phyloP scores from a whole-genome alignment of 2,329 filamentous ascomycete genomes.

The Cryphonectria carpinicola region DNA sequence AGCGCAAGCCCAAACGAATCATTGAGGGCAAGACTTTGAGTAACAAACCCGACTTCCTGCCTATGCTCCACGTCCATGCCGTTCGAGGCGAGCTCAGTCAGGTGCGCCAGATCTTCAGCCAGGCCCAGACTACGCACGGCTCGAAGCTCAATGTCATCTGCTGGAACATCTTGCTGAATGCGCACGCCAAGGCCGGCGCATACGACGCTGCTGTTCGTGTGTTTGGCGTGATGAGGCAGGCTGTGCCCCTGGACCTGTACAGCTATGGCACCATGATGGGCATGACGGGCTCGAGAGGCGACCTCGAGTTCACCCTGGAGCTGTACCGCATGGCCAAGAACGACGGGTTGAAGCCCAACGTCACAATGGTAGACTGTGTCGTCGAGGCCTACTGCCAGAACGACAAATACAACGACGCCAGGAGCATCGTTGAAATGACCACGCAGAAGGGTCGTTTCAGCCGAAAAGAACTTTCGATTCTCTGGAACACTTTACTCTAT shows the following conservation, averaged over 20 bases:
- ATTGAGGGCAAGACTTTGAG: not conserved
- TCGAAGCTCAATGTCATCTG: conserved; percentile 60
- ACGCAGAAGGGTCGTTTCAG: conserved; percentile 52
- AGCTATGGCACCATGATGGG: conserved; percentile 77
- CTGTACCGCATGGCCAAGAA: conserved; percentile 66
- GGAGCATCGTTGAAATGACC: conserved; percentile 61
- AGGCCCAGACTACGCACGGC: conserved; percentile 60
- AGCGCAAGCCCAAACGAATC: conserved; percentile 15
- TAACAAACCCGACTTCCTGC: conserved; percentile 33
- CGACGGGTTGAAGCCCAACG: conserved; percentile 52
- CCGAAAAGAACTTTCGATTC: conserved; percentile 55
- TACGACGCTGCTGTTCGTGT: conserved; percentile 65
- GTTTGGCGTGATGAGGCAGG: conserved; percentile 63
- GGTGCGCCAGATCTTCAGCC: conserved; percentile 64
- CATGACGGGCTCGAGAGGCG: conserved; percentile 71
- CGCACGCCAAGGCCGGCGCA: conserved; percentile 68
- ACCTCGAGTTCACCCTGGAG: conserved; percentile 69
- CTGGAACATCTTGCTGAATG: conserved; percentile 80
- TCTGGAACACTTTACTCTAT: conserved; percentile 80
- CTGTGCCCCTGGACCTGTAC: conserved; percentile 59
- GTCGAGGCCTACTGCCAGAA: conserved; percentile 70
- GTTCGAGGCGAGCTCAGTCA: conserved; percentile 65
- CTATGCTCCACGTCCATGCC: conserved; percentile 73
- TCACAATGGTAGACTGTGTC: conserved; percentile 65
- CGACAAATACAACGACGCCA: conserved; percentile 57